phyloP scores from a whole-genome alignment of 176 grass and related monocot species.

The Musa itinerans region DNA sequence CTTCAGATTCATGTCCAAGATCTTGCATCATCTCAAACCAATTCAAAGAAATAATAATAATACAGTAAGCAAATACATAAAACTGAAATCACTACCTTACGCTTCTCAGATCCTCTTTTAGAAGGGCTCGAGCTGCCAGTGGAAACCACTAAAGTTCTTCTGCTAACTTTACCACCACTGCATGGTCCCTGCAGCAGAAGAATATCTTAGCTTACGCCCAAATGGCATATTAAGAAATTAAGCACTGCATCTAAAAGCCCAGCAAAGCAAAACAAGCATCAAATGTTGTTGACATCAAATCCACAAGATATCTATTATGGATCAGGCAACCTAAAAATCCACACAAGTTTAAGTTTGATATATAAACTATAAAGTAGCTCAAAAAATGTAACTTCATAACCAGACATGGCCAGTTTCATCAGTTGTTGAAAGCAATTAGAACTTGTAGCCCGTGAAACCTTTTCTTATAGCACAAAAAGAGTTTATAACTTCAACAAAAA shows the following conservation, averaged over 20 bases:
- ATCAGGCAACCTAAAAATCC: no score
- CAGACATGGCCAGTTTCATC: no score
- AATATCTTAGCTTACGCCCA: background rate
- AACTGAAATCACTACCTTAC: slow-evolving; percentile 45
- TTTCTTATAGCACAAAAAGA: no score
- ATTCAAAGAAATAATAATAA: background rate
- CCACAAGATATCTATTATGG: no score
- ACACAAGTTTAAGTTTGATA: no score
- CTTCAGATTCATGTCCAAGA: background rate
- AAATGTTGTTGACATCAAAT: background rate
- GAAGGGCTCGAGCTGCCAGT: slow-evolving; percentile 50
- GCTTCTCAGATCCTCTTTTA: slow-evolving; percentile 74
- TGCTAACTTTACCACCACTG: slow-evolving; percentile 47
- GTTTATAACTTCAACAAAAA: no score
- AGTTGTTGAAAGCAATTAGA: no score
- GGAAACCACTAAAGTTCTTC: slow-evolving; percentile 51
- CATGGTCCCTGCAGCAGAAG: slow-evolving; percentile 45
- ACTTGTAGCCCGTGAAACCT: no score
- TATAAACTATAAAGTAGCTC: no score
- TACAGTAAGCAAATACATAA: slow-evolving; percentile 23
- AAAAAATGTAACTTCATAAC: no score
- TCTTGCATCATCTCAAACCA: background rate
- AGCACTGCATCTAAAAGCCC: background rate
- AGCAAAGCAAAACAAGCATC: background rate
- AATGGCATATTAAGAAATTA: no score